Base-by-base conservation (phyloP, 2,329 filamentous ascomycete species). In the Ceratocystis diversiconidia region DNA sequence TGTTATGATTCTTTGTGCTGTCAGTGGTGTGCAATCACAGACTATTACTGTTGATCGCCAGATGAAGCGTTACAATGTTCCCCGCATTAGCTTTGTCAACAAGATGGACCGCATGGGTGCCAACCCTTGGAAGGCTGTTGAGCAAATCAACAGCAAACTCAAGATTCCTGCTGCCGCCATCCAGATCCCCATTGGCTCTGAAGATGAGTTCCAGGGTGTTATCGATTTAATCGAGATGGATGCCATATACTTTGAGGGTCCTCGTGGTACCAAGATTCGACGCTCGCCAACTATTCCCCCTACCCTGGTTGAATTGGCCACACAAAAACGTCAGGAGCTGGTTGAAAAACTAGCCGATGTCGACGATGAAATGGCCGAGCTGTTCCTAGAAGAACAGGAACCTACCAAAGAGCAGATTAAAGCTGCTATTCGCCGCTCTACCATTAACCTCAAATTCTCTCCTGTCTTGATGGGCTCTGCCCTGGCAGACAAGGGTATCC, bases 21-120 rank as follows among this genome's bases (percentile, higher is more conserved):
- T 97, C 68, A 95, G 90, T 72, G 94, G 94, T 73, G 94, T 99
- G 43, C 94, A 99, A 78, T 92, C 88, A 73, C 94, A 99, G 78
- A 99, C 94, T 22, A 96, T 96, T 71, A 99, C 94, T 1, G 94
- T 99, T 69, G 92, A 99, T 76, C 85, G 94, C 71, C 94, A 99
- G 79, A 99, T 99, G 94, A 90, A 91, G 79, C 86, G 94, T 71
- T 99, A 99, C 81, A 92, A 97, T 73, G 87, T 99, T 69, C 94
- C 94, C 68, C 84, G 94, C 71, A 86, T 99, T 75, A 95, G 89
- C 65, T 99, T 99, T 73, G 85, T 99, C 74, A 99, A 99, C 80
- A 99, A 99, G 82, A 97, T 99, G 92, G 94, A 99, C 74, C 88
- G 94, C 70, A 96, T 96, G 88, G 94, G 94, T 68, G 90, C 94